Percentiles rank a stretch among this genome's conserved stretches.
phyloP scores from a whole-genome alignment of 2,329 filamentous ascomycete species.

The Fusarium multiceps region DNA sequence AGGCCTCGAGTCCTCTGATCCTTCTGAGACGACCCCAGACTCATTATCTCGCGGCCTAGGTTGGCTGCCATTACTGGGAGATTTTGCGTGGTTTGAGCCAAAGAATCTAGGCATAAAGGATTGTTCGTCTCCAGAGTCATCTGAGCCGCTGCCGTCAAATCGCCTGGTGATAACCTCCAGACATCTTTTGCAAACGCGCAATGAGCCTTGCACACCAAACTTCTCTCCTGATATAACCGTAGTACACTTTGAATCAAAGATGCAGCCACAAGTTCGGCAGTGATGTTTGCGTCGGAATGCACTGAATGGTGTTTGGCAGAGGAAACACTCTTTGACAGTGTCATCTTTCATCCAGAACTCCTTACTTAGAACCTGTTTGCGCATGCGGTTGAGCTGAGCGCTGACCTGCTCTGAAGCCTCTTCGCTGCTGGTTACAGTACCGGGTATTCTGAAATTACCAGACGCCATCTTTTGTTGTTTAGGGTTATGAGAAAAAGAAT shows the following conservation, averaged over 20 bases:
- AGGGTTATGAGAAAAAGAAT: conserved; percentile 63
- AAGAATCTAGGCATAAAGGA: conserved; percentile 74
- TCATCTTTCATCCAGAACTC: conserved; percentile 99
- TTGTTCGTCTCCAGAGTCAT: conserved; percentile 85
- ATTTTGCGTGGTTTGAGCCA: conserved; percentile 63
- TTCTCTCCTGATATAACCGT: conserved; percentile 87
- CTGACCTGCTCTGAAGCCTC: conserved; percentile 69
- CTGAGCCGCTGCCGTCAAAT: conserved; percentile 86
- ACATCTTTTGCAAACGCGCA: conserved; percentile 93
- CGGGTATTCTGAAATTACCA: conserved; percentile 64
- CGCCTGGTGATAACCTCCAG: conserved; percentile 90
- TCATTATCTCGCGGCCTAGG: conserved; percentile 55
- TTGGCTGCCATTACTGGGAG: conserved; percentile 46
- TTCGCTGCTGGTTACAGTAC: conserved; percentile 64
- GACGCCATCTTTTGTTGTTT: conserved; percentile 58
- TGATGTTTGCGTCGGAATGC: conserved; percentile 97
- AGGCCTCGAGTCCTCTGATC: conserved; percentile 62
- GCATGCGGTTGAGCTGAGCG: conserved; percentile 75
- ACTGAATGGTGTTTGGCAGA: conserved; percentile 89
- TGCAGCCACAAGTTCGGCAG: conserved; percentile 95
- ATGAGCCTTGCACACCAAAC: conserved; percentile 85
- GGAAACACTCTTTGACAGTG: conserved; percentile 96
- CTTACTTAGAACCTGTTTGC: conserved; percentile 88
- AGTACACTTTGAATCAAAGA: conserved; percentile 97
- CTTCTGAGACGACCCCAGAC: conserved; percentile 54